A percentile compares a stretch with the other conserved stretches of the same genome.
These are phyloP conservation scores for Beverwykella pulmonaria DNA, from an alignment of 495 filamentous ascomycete genomes.

Conservation along the genomic window DNA sequence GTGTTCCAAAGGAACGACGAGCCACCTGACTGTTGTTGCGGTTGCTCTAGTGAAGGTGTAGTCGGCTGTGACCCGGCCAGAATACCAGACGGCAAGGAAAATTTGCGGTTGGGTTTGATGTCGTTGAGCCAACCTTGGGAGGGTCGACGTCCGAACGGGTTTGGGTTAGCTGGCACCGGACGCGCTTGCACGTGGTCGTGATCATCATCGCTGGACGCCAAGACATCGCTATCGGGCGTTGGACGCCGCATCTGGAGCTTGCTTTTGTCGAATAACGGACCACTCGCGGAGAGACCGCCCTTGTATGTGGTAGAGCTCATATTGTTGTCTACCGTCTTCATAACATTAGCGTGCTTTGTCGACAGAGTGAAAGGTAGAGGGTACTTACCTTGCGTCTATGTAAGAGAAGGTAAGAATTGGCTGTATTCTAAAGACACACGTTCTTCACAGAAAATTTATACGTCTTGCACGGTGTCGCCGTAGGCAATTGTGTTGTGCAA, in stretches of 20 bases:
- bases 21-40: neutral
- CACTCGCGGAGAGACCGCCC: conserved; percentile 10
- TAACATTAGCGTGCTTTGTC: neutral
- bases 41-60: conserved; percentile 27
- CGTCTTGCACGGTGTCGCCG: neutral
- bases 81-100: conserved; percentile 27
- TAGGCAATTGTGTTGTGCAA: neutral
- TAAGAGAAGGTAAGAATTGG: neutral
- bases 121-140: conserved; percentile 39
- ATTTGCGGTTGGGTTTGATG: conserved; percentile 34
- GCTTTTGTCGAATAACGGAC: conserved; percentile 14
- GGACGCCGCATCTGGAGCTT: conserved; percentile 30
- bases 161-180: neutral
- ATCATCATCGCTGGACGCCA: conserved; percentile 40
- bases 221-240: conserved; percentile 40
- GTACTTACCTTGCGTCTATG: neutral
- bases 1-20: conserved; percentile 33
- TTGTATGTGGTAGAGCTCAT: conserved; percentile 15
- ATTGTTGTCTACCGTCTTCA: neutral
- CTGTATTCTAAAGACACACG: neutral
- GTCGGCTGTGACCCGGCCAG: conserved; percentile 35
- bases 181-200: conserved; percentile 29
- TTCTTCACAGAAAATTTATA: neutral
- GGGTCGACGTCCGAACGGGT: conserved; percentile 14
- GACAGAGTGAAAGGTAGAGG: neutral